Conservation (phyloP, 176 grass and related monocot species). For the Ananas comosus region DNA sequence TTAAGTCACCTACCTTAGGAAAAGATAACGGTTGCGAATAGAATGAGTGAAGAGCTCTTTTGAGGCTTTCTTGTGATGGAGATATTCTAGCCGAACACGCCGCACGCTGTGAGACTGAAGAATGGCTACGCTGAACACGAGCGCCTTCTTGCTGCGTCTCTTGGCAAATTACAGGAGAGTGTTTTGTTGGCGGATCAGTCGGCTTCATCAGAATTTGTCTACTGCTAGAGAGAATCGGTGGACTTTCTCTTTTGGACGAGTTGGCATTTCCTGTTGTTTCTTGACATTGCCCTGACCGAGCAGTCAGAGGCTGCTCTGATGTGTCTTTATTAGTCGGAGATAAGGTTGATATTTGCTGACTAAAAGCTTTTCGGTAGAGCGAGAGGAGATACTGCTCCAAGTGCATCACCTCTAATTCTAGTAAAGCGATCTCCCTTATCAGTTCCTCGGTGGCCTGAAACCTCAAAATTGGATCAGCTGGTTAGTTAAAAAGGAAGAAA, state of each 20-base stretch:
- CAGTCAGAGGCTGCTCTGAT: slow-evolving; percentile 1
- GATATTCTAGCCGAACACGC: slow-evolving; percentile 11
- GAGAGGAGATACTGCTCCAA: slow-evolving; percentile 76
- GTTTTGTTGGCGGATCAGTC: background rate
- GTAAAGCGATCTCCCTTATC: slow-evolving; percentile 61
- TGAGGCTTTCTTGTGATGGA: slow-evolving; percentile 16
- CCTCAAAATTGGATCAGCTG: background rate
- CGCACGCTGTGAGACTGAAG: slow-evolving; percentile 13
- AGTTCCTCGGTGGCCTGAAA: slow-evolving; percentile 9
- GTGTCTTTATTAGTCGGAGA: slow-evolving; percentile 33
- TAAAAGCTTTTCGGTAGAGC: slow-evolving; percentile 68
- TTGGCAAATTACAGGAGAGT: background rate
- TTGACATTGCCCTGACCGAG: slow-evolving; percentile 20
- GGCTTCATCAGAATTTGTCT: background rate
- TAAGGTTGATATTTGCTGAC: slow-evolving; percentile 41
- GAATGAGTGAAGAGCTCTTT: slow-evolving; percentile 20
- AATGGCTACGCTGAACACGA: slow-evolving; percentile 7
- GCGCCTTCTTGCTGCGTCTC: background rate
- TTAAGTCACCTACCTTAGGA: slow-evolving; percentile 8
- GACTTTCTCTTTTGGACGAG: background rate
- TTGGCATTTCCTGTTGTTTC: background rate
- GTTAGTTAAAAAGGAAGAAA: background rate
- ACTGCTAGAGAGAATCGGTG: background rate
- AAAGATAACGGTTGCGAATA: slow-evolving; percentile 14
- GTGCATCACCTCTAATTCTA: slow-evolving; percentile 73